Base-by-base conservation (phyloP, 805 yeast species). In the Wilhelminamyces savonicus region DNA sequence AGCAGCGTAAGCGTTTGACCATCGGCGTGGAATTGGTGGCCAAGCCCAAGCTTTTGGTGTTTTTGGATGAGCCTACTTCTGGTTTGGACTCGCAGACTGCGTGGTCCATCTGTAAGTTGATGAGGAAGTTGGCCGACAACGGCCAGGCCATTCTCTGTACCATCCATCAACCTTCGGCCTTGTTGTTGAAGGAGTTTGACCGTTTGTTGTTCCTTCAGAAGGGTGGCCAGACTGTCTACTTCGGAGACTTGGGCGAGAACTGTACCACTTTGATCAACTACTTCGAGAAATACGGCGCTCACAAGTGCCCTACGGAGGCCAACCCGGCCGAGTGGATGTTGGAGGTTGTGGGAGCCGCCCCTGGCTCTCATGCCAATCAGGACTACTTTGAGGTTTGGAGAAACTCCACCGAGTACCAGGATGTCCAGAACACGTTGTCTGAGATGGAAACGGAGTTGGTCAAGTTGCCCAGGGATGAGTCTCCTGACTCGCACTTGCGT, bases 251-350 rank as follows among this genome's bases (percentile, higher is more conserved):
- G 44, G 92, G 92, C 41, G 62, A 67, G 36, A 71, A 74, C 49
- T 79, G 82, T 29, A 34, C 43, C 22, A 62, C 76, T 3, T 62
- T 82, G 53, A 71, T 78, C 26, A 52, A 64, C 34, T 82, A 82
- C 54, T 82, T 82, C 47, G 88, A 82, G 58, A 68, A 68, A 41
- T 58, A 78, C 50, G 83, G 95, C 21, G 86, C 88, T 23, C 71
- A 78, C 36, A 66, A 69, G 30, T 82, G 92, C 19, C 87, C 88
- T 13, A 59, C 65, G 5, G 65, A 66, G 24, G 86, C 84, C 4
- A 82, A 82, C 41, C 92, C 90, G 19, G 90, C 50, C 5, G 48
- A 48, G 61, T 86, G 94, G 92, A 86, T 86, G 94, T 65, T 86
- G 56, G 82, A 82, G 39, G 82, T 78, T 39, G 81, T 80, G 45